Evolutionary conservation across 2,329 filamentous ascomycete species (phyloP).

Genomic region (Fusarium graminum): DNA sequence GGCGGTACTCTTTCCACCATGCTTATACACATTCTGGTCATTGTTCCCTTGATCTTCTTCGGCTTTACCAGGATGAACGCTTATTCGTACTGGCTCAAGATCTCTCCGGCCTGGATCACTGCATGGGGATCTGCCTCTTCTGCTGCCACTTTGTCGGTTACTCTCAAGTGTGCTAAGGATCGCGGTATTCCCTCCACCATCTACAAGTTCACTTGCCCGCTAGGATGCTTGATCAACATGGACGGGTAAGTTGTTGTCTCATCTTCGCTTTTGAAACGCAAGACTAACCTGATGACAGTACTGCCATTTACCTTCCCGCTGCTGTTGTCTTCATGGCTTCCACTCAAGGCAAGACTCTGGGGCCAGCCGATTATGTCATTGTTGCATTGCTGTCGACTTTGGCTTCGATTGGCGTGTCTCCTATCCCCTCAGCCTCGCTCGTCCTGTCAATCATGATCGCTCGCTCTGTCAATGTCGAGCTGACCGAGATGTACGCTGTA

Average conservation of each 20-base stretch:
- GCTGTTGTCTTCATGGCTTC: slow-evolving; percentile 65
- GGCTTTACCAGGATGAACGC: slow-evolving; percentile 60
- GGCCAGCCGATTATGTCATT: slow-evolving; percentile 62
- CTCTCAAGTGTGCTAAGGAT: slow-evolving; percentile 57
- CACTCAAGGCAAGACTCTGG: slow-evolving; percentile 62
- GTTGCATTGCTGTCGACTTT: slow-evolving; percentile 63
- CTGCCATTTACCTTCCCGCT: slow-evolving; percentile 67
- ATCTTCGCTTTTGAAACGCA: neutral
- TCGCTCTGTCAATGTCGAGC: slow-evolving; percentile 57
- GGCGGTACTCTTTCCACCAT: slow-evolving; percentile 61
- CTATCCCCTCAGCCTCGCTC: slow-evolving; percentile 65
- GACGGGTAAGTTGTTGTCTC: slow-evolving; percentile 54
- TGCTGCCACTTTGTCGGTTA: slow-evolving; percentile 65
- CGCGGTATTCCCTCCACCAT: slow-evolving; percentile 59
- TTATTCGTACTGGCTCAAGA: slow-evolving; percentile 62
- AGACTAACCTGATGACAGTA: slow-evolving; percentile 49
- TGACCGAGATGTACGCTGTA: slow-evolving; percentile 65
- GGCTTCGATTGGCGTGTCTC: slow-evolving; percentile 66
- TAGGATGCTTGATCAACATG: slow-evolving; percentile 66
- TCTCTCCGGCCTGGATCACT: slow-evolving; percentile 65
- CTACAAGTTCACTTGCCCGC: slow-evolving; percentile 61
- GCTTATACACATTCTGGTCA: slow-evolving; percentile 61
- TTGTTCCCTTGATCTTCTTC: slow-evolving; percentile 61
- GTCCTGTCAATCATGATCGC: slow-evolving; percentile 67
- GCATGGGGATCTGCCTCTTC: slow-evolving; percentile 67